Evolutionary conservation across 225 moss, liverwort and hornwort genomes (phyloP).

Genomic region (Lunularia cruciata): DNA sequence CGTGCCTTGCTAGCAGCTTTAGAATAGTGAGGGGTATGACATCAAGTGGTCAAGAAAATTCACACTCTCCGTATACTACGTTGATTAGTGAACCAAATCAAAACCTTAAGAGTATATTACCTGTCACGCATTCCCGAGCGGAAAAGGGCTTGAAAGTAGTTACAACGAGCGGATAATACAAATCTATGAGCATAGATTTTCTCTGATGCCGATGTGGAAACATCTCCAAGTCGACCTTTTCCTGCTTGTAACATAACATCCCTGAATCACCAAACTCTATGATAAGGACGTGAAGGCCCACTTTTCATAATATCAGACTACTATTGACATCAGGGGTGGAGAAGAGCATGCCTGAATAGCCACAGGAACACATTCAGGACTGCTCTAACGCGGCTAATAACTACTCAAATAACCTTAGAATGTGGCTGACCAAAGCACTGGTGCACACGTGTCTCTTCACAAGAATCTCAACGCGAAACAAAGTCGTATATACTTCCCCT

Average conservation of each 20-base stretch:
- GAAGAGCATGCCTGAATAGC: too few relatives aligned
- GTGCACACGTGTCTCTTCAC: too few relatives aligned
- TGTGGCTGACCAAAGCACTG: too few relatives aligned
- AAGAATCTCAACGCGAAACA: too few relatives aligned
- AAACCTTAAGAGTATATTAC: slow-evolving; percentile 10
- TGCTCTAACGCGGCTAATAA: too few relatives aligned
- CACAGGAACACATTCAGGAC: too few relatives aligned
- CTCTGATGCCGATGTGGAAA: slow-evolving; percentile 22
- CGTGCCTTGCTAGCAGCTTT: neutral
- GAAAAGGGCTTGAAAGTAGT: slow-evolving; percentile 73
- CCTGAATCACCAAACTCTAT: slow-evolving; percentile 24
- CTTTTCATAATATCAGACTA: neutral
- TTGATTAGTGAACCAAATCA: neutral
- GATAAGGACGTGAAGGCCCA: neutral
- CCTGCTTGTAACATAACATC: slow-evolving; percentile 58
- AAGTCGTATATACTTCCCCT: too few relatives aligned
- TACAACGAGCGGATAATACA: slow-evolving; percentile 60
- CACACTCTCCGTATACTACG: neutral
- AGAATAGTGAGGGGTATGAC: neutral
- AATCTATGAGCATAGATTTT: slow-evolving; percentile 70
- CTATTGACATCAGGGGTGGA: too few relatives aligned
- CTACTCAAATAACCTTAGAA: too few relatives aligned
- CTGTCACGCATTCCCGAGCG: slow-evolving; percentile 85
- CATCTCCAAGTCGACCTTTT: slow-evolving; percentile 21
- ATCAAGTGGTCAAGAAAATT: neutral